Conservation (phyloP, 176 grass and related monocot genomes). For the Alopecurus myosuroides region DNA sequence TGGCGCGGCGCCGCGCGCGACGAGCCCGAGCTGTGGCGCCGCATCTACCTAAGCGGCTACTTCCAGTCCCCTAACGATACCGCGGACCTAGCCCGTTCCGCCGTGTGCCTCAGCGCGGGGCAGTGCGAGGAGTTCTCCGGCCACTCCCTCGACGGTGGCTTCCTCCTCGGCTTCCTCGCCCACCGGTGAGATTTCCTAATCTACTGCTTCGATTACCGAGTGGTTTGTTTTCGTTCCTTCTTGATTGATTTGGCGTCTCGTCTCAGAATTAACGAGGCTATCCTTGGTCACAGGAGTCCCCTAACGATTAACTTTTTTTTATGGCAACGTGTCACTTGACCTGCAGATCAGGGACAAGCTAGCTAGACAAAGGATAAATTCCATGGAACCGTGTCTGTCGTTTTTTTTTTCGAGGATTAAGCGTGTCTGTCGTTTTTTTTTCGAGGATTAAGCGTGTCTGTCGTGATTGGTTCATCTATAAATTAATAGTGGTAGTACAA, state of each 20-base stretch:
- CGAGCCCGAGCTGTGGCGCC: not conserved
- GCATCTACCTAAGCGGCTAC: not conserved
- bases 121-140: constrained; percentile 24
- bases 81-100: not conserved
- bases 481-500: no score
- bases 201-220: not conserved
- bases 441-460: no score
- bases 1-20: not conserved
- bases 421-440: no score
- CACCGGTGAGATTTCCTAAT: not conserved
- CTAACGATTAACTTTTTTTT: no score
- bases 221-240: not conserved
- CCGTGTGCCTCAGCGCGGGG: constrained; percentile 14
- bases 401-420: no score
- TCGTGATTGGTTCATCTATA: no score
- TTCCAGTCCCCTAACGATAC: not conserved
- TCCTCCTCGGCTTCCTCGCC: constrained; percentile 23
- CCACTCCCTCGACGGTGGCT: not conserved
- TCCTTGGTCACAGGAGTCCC: no score
- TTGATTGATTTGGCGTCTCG: not conserved
- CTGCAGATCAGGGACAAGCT: no score
- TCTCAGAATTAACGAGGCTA: not conserved
- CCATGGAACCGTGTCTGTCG: no score
- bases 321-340: no score
- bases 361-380: no score